Conservation (phyloP, 108 stramenopile genomes). For the Nitzschia sp. region DNA sequence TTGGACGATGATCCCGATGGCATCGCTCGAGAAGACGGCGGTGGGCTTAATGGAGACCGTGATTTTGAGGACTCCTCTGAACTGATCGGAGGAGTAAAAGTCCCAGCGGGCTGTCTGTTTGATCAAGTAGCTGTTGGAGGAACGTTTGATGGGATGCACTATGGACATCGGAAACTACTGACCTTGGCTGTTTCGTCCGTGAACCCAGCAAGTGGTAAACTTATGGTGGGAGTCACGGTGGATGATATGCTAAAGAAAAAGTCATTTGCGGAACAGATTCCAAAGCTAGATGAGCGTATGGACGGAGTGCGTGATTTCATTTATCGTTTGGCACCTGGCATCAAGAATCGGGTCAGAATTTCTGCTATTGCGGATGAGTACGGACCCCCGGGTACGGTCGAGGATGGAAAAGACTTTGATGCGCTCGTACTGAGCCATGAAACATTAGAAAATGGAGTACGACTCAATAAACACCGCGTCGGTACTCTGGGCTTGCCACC, state of each 20-base stretch:
- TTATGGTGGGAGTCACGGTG: slow-evolving; percentile 77
- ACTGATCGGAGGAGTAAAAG: slow-evolving; percentile 57
- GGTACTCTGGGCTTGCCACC: slow-evolving; percentile 61
- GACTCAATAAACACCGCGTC: slow-evolving; percentile 68
- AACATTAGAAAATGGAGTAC: slow-evolving; percentile 71
- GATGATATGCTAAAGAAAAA: slow-evolving; percentile 86
- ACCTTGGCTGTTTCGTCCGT: slow-evolving; percentile 84
- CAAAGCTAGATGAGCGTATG: slow-evolving; percentile 55
- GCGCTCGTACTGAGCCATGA: slow-evolving; percentile 85
- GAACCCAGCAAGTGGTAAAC: slow-evolving; percentile 60
- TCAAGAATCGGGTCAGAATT: slow-evolving; percentile 78
- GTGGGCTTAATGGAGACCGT: slow-evolving; percentile 25
- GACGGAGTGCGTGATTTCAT: slow-evolving; percentile 71
- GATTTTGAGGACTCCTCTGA: slow-evolving; percentile 14
- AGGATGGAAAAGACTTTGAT: slow-evolving; percentile 61
- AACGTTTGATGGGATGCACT: slow-evolving; percentile 94
- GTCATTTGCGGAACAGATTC: slow-evolving; percentile 67
- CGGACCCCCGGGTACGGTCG: slow-evolving; percentile 71
- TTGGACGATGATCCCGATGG: slow-evolving; percentile 72
- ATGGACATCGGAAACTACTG: slow-evolving; percentile 89
- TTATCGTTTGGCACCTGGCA: slow-evolving; percentile 78
- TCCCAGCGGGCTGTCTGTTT: slow-evolving; percentile 58
- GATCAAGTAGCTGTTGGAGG: slow-evolving; percentile 86
- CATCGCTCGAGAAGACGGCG: slow-evolving; percentile 25
- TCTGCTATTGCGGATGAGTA: slow-evolving; percentile 75